Conservation (phyloP, 495 filamentous ascomycete genomes). For the Glonium stellatum region DNA sequence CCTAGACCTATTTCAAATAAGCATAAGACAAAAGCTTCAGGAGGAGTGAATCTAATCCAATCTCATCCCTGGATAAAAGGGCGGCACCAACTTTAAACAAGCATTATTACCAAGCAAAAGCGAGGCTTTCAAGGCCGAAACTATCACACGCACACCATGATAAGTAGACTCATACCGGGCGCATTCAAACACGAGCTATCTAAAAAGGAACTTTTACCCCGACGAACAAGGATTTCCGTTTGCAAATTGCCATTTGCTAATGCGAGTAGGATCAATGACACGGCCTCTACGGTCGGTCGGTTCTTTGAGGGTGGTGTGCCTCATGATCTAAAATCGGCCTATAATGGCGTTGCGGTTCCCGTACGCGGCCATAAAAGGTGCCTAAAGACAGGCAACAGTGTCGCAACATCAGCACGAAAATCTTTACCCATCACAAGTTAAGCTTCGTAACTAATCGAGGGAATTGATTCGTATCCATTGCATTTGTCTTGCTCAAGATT, state of each 20-base stretch:
- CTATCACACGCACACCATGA: too few species aligned
- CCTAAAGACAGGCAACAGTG: background rate
- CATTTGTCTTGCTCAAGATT: background rate
- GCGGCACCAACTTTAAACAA: too few species aligned
- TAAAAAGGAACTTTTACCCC: background rate
- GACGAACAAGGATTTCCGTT: background rate
- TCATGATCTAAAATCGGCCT: background rate
- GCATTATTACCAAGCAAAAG: too few species aligned
- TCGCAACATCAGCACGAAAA: background rate
- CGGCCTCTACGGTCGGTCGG: too few species aligned
- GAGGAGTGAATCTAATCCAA: too few species aligned
- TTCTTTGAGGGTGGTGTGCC: background rate
- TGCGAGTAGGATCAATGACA: background rate
- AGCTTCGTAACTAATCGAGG: background rate
- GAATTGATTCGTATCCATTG: background rate
- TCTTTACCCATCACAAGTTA: background rate
- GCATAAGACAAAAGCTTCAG: too few species aligned
- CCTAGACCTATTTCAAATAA: too few species aligned
- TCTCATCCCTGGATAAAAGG: too few species aligned
- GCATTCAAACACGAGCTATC: background rate
- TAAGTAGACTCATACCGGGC: background rate
- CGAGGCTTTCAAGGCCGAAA: too few species aligned
- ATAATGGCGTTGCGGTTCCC: background rate
- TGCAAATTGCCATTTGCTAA: background rate
- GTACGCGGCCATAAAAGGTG: constrained; percentile 2